Evolutionary conservation across 1,284 basidiomycete genomes (phyloP).

Genomic region (Ganoderma lucidum): DNA sequence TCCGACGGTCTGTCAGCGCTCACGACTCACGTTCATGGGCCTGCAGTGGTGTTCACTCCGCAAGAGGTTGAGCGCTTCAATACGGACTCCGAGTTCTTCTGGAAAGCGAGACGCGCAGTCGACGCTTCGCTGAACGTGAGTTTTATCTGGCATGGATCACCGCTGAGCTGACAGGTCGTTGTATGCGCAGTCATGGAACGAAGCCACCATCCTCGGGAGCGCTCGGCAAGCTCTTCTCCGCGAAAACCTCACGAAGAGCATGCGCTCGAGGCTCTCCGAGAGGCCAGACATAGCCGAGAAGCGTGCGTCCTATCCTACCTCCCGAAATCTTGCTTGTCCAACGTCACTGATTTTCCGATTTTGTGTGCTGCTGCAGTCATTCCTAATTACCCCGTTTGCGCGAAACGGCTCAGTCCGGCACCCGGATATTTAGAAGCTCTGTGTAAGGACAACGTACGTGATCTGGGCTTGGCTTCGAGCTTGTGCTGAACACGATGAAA

Average conservation of each 20-base stretch:
- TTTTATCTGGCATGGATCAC: neutral
- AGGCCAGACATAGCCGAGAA: slow-evolving; percentile 68
- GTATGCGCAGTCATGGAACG: slow-evolving; percentile 38
- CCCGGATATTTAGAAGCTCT: slow-evolving; percentile 72
- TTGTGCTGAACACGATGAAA: slow-evolving; percentile 29
- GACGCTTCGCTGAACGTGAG: slow-evolving; percentile 62
- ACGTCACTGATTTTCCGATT: neutral
- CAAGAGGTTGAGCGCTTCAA: slow-evolving; percentile 58
- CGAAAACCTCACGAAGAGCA: slow-evolving; percentile 50
- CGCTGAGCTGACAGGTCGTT: slow-evolving; percentile 46
- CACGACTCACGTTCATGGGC: no score
- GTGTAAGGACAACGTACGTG: slow-evolving; percentile 60
- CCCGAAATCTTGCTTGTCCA: neutral
- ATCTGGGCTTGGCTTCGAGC: no score
- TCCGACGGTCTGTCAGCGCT: no score
- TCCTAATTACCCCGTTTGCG: slow-evolving; percentile 65
- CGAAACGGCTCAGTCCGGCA: slow-evolving; percentile 63
- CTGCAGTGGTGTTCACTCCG: neutral
- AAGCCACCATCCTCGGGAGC: neutral
- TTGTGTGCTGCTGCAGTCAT: slow-evolving; percentile 49
- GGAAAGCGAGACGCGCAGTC: slow-evolving; percentile 55
- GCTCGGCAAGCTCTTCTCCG: slow-evolving; percentile 44
- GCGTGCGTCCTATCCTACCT: slow-evolving; percentile 43
- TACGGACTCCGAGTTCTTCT: slow-evolving; percentile 56
- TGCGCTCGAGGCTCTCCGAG: slow-evolving; percentile 58